Evolutionary conservation across 2,329 filamentous ascomycete species (phyloP).

Genomic region (Microdochium trichocladiopsis): DNA sequence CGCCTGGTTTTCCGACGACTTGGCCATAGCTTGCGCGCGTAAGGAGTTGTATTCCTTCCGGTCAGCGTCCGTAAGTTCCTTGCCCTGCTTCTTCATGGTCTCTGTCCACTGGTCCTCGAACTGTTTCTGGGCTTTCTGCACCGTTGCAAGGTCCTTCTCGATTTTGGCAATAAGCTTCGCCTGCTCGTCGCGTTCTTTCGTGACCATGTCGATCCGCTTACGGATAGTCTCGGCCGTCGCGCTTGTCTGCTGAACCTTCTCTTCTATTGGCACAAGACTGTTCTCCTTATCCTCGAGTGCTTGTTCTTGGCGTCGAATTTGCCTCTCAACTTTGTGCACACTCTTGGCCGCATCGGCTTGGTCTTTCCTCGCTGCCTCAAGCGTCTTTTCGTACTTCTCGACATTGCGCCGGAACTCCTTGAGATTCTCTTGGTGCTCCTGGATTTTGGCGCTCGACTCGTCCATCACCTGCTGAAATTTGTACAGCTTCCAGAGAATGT

Average conservation of each 20-base stretch:
- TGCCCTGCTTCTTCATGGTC: slow-evolving; percentile 78
- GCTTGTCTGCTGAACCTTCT: slow-evolving; percentile 78
- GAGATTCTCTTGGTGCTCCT: slow-evolving; percentile 88
- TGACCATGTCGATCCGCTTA: slow-evolving; percentile 61
- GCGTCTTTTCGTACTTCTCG: slow-evolving; percentile 70
- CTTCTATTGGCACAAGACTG: slow-evolving; percentile 78
- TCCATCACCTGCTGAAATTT: slow-evolving; percentile 93
- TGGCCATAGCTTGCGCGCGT: slow-evolving; percentile 76
- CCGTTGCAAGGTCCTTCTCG: slow-evolving; percentile 70
- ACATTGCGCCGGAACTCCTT: slow-evolving; percentile 88
- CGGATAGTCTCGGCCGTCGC: slow-evolving; percentile 63
- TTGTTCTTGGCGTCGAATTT: slow-evolving; percentile 79
- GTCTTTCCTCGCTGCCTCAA: slow-evolving; percentile 79
- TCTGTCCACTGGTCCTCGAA: slow-evolving; percentile 87
- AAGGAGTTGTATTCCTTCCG: slow-evolving; percentile 84
- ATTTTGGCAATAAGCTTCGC: slow-evolving; percentile 61
- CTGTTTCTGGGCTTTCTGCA: slow-evolving; percentile 83
- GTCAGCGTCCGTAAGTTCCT: slow-evolving; percentile 77
- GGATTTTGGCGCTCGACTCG: slow-evolving; percentile 82
- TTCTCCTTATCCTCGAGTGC: slow-evolving; percentile 83
- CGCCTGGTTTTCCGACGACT: slow-evolving; percentile 72
- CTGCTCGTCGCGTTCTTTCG: slow-evolving; percentile 71
- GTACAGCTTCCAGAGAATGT: slow-evolving; percentile 94
- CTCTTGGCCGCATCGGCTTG: slow-evolving; percentile 71
- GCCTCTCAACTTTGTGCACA: slow-evolving; percentile 74